Percentiles rank a stretch among this genome's conserved stretches.
Conservation (phyloP, 106 monocot species). For the Hemerocallis citrina region DNA sequence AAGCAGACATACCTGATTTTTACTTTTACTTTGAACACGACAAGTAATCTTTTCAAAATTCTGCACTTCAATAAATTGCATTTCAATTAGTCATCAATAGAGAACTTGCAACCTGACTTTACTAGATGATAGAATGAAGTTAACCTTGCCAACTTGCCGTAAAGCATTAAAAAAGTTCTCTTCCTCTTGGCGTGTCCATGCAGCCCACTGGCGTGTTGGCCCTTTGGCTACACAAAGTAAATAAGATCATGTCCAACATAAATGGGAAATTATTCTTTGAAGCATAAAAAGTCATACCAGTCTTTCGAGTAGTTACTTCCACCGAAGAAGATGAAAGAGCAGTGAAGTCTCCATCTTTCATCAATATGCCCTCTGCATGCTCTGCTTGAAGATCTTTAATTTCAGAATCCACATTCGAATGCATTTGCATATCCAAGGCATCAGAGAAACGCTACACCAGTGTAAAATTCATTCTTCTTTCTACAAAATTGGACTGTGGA, state of each 20-base stretch:
- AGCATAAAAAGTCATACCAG: constrained; percentile 20
- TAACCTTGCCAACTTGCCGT: constrained; percentile 96
- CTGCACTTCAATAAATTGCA: constrained; percentile 29
- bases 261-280: background rate
- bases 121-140: constrained; percentile 2
- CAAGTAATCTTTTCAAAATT: constrained; percentile 97
- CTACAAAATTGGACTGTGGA: too few species aligned
- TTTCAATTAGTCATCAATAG: constrained; percentile 7
- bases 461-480: too few species aligned
- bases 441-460: background rate
- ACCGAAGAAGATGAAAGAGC: constrained; percentile 20
- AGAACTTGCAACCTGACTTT: background rate
- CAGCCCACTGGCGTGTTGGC: constrained; percentile 86
- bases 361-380: constrained; percentile 12
- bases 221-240: constrained; percentile 43
- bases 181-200: constrained; percentile 98
- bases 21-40: constrained; percentile 95
- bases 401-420: constrained; percentile 11
- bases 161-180: constrained; percentile 97
- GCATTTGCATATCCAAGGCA: constrained; percentile 1
- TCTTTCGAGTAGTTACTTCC: constrained; percentile 16
- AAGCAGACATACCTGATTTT: constrained; percentile 74
- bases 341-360: constrained; percentile 16
- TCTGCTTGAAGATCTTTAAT: constrained; percentile 12
- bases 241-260: background rate